Evolutionary conservation across 2,329 filamentous ascomycete genomes (phyloP).

Genomic region (Verticillium nubilum): DNA sequence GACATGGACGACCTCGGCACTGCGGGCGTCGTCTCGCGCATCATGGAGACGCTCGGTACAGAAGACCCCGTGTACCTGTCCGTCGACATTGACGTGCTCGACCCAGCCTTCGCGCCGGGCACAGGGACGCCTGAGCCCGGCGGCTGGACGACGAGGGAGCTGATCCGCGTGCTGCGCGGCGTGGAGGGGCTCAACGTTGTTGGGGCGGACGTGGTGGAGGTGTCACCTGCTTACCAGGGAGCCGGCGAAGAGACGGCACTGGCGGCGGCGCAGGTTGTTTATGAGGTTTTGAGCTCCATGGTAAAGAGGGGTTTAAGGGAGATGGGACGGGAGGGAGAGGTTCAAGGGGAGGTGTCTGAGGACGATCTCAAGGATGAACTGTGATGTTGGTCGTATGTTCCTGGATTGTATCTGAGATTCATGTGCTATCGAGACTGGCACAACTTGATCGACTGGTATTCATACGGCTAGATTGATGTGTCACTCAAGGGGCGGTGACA

Average conservation of each 20-base stretch:
- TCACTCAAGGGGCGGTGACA: background rate
- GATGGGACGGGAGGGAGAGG: constrained; percentile 26
- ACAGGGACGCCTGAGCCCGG: constrained; percentile 88
- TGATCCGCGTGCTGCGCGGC: constrained; percentile 77
- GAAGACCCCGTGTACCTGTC: constrained; percentile 76
- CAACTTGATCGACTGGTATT: no score
- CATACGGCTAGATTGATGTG: no score
- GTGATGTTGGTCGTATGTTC: constrained; percentile 13
- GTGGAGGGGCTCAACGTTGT: constrained; percentile 81
- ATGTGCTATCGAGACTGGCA: no score
- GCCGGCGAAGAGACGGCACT: constrained; percentile 74
- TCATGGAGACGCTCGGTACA: constrained; percentile 66
- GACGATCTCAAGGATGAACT: constrained; percentile 30
- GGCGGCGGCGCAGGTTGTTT: constrained; percentile 78
- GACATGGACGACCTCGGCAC: constrained; percentile 82
- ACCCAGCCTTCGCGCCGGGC: constrained; percentile 48
- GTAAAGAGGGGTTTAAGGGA: constrained; percentile 47
- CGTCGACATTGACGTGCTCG: constrained; percentile 34
- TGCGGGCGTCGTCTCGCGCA: constrained; percentile 62
- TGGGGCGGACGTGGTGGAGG: constrained; percentile 86
- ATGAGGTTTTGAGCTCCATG: constrained; percentile 76
- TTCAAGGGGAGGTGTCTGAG: constrained; percentile 6
- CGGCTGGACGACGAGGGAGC: constrained; percentile 84
- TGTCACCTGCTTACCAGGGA: constrained; percentile 79
- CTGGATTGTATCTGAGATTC: background rate